These are phyloP conservation scores for Pilatotrama ljubarskyi DNA, from an alignment of 768 basidiomycete genomes.

Conservation along the genomic window DNA sequence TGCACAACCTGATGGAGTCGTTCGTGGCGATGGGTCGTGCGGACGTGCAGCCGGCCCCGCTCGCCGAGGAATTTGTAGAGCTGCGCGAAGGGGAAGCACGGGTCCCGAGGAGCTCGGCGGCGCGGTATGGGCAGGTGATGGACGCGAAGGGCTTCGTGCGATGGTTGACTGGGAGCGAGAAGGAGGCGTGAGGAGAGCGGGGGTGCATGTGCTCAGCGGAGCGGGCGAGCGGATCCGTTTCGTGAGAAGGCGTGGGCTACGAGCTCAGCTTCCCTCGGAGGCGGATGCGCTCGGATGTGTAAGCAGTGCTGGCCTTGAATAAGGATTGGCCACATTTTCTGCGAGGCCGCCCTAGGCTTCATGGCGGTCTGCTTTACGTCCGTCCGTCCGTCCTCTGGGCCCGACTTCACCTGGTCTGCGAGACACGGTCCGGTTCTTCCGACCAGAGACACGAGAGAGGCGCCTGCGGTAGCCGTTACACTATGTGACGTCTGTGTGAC, in stretches of 20 bases:
- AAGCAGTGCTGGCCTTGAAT: neutral
- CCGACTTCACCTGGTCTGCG: no score
- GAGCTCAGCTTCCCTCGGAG: neutral
- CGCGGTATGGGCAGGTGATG: conserved; percentile 44
- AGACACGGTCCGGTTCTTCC: neutral
- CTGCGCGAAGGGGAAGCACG: neutral
- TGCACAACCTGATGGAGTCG: conserved; percentile 57
- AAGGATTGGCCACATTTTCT: neutral
- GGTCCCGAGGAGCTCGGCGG: neutral
- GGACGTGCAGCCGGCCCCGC: conserved; percentile 5
- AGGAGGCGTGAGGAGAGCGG: conserved; percentile 1
- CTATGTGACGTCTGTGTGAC: neutral
- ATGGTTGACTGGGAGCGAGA: conserved; percentile 20
- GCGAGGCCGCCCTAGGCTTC: neutral
- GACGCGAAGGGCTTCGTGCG: conserved; percentile 28
- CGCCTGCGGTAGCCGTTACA: neutral
- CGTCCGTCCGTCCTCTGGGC: neutral
- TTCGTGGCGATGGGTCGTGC: conserved; percentile 66
- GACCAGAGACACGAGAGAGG: neutral
- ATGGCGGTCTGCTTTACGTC: neutral
- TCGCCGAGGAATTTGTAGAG: neutral
- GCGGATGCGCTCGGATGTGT: conserved; percentile 1
- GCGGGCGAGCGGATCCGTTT: conserved; percentile 5
- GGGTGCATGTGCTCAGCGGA: conserved; percentile 11
- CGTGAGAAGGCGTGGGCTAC: neutral